phyloP scores from a whole-genome alignment of 2,329 filamentous ascomycete genomes.

The Volutella citrinella region DNA sequence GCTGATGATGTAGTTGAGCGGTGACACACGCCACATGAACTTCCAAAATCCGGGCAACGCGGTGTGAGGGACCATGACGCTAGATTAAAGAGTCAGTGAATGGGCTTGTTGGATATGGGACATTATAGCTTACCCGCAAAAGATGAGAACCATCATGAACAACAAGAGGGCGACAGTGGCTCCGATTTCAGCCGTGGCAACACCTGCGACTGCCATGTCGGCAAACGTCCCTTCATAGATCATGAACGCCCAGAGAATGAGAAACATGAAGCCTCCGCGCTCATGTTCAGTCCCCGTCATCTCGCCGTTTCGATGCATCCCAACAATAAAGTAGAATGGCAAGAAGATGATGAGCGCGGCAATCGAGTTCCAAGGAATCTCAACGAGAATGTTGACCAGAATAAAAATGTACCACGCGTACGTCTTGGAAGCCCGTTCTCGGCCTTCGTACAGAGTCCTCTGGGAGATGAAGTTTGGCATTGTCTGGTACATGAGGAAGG shows the following conservation, averaged over 20 bases:
- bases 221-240: conserved; percentile 15
- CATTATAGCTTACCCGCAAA: conserved; percentile 15
- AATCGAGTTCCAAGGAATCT: conserved; percentile 13
- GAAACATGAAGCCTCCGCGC: conserved; percentile 3
- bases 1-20: conserved; percentile 64
- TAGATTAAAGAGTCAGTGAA: conserved; percentile 13
- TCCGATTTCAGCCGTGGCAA: conserved; percentile 16
- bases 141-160: conserved; percentile 19
- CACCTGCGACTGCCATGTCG: conserved; percentile 11
- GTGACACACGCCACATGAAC: conserved; percentile 64
- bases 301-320: conserved; percentile 11
- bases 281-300: conserved; percentile 7
- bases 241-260: conserved; percentile 10
- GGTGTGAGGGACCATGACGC: conserved; percentile 56
- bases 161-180: conserved; percentile 38
- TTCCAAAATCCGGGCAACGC: conserved; percentile 65
- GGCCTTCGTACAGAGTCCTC: conserved; percentile 63
- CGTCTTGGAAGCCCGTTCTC: conserved; percentile 63
- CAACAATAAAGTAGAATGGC: conserved; percentile 14
- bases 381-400: conserved; percentile 11
- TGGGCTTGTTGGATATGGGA: no score
- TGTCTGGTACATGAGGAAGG: conserved; percentile 52
- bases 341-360: conserved; percentile 10
- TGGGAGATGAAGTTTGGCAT: conserved; percentile 68
- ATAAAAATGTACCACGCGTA: conserved; percentile 36